These are phyloP conservation scores for Neovahlkampfia damariscottae DNA, from an alignment of 78 protist species.

Conservation along the genomic window DNA sequence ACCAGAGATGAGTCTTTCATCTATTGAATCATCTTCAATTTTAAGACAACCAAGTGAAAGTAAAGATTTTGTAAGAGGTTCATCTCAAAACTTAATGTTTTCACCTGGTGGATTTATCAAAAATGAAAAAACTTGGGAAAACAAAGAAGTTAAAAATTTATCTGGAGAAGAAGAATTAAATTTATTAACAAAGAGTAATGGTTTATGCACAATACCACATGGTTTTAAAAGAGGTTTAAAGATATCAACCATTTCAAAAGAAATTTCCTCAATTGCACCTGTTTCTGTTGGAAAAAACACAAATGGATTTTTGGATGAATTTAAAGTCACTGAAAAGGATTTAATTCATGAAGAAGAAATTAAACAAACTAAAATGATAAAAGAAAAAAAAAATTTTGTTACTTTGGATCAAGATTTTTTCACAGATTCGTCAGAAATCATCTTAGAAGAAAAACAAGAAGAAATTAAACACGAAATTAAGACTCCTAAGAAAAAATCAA, in stretches of 20 bases:
- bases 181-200: neutral
- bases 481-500: neutral
- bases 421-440: neutral
- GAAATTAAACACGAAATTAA: neutral
- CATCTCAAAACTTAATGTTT: neutral
- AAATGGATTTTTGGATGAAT: neutral
- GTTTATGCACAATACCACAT: neutral
- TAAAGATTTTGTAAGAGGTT: conserved; percentile 3
- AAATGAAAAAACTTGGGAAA: neutral
- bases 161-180: neutral
- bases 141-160: no score
- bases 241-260: neutral
- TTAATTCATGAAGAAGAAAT: no score
- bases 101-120: neutral
- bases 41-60: neutral
- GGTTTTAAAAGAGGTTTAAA: neutral
- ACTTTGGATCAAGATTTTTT: no score
- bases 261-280: neutral
- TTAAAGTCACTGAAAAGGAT: no score
- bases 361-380: no score
- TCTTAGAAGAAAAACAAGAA: neutral
- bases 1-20: neutral
- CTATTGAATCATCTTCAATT: neutral
- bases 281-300: neutral
- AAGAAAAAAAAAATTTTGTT: no score